Evolutionary conservation across 2,329 filamentous ascomycete genomes (phyloP), one percentile per base, ranked within the genome.

Genomic region (Pyricularia pennisetigena): DNA sequence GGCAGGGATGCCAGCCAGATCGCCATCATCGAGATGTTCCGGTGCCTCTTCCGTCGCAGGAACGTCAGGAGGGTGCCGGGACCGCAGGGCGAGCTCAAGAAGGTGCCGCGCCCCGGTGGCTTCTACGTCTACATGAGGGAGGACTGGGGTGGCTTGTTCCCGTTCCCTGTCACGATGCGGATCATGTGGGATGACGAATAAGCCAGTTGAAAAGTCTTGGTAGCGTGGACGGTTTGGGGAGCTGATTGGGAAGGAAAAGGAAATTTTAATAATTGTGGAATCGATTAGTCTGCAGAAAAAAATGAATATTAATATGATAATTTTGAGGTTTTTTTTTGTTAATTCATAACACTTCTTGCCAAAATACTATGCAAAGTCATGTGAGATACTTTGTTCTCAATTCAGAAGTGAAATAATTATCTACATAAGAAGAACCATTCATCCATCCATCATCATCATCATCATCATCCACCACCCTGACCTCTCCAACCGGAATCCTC

Each of bases 1-100:
- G 89, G 88, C 0, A 81, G 82, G 29, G 84, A 88, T 20, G 82
- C 85, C 14, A 86, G 83, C 74, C 82, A 87, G 70, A 81, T 87
- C 1, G 88, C 87, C 0, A 78, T 93, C 69, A 85, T 86, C 0
- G 85, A 89, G 71, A 88, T 92, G 81, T 85, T 93, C 76, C 85
- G 90, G 65, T 84, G 85, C 0, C 78, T 92, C 1, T 90, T 89
- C 73, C 79, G 82, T 69, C 80, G 87, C 72, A 82, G 85, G 71
- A 87, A 87, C 68, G 75, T 93, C 12, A 80, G 87, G 6, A 82
- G 87, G 32, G 87, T 86, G 0, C 79, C 85, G 0, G 90, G 90
- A 0, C 78, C 84, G 0, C 87, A 90, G 77, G 90, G 90, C 0
- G 79, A 87, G 74, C 75, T 93, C 71, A 91, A 91, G 81, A 89